Percentiles rank a stretch among this genome's conserved stretches.
Evolutionary conservation across 2,329 filamentous ascomycete genomes (phyloP).

Genomic region (Sporothrix luriei): DNA sequence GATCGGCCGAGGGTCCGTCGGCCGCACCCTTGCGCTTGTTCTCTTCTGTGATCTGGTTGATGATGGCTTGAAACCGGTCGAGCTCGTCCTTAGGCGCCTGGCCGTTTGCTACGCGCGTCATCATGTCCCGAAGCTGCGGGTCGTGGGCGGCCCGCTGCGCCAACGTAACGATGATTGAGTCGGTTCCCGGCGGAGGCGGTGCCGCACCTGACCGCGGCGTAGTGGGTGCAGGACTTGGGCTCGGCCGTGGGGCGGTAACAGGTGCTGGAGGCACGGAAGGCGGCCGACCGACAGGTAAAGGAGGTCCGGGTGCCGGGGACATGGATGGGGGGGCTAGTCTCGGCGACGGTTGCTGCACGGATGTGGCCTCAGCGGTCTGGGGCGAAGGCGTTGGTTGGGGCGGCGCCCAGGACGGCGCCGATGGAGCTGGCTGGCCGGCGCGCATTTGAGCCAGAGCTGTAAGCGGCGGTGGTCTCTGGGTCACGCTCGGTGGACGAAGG

Average conservation of each 20-base stretch:
- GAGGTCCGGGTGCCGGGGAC: constrained; percentile 31
- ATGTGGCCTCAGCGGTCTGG: not conserved
- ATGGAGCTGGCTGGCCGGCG: constrained; percentile 16
- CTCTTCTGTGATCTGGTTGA: constrained; percentile 71
- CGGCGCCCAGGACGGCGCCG: not conserved
- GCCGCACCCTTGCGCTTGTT: constrained; percentile 56
- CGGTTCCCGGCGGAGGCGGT: constrained; percentile 46
- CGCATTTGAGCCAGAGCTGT: not conserved
- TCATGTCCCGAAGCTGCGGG: constrained; percentile 71
- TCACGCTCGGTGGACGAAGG: constrained; percentile 9
- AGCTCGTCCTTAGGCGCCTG: constrained; percentile 71
- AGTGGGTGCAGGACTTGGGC: constrained; percentile 38
- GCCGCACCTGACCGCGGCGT: constrained; percentile 36
- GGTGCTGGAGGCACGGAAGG: constrained; percentile 25
- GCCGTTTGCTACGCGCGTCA: constrained; percentile 80
- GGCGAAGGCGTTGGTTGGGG: constrained; percentile 8
- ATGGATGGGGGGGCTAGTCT: constrained; percentile 42
- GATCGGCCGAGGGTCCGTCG: constrained; percentile 58
- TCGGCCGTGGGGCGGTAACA: constrained; percentile 20
- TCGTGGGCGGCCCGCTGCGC: constrained; percentile 76
- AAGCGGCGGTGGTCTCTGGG: constrained; percentile 13
- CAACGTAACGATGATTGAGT: constrained; percentile 79
- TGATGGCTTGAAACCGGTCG: constrained; percentile 75
- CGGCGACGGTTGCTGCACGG: constrained; percentile 26
- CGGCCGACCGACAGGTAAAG: not conserved